Base-by-base conservation (phyloP, 805 yeast species). In the Jamesozyma rosinii region DNA sequence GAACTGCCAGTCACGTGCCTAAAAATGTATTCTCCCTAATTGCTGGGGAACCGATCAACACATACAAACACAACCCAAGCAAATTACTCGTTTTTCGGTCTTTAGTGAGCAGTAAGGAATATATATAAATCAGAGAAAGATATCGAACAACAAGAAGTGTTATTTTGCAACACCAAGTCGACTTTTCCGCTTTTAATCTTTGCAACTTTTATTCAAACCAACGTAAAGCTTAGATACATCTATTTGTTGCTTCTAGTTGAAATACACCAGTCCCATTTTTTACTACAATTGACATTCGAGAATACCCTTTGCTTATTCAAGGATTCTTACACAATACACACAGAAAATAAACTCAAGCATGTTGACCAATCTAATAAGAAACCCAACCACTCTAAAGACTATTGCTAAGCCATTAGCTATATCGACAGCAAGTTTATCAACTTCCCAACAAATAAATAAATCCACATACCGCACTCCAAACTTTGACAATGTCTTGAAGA, bases 381-480 rank as follows among this genome's bases (percentile, higher is more conserved):
- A 13, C 8, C 39, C 38, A 21, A 31, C 30, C 29, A 17, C 43
- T 17, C 17, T 42, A 18, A 43, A 32, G 27, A 17, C 43, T 15
- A 11, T 41, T 19, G n/a, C 35, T n/a, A 41, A 37, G 17, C 42
- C 47, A 36, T 21, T 38, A 26, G 35, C 44, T 22, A 32, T 38
- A 5, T 18, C 41, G 17, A 37, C 50, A 35, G 48, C 52, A 20
- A 53, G 58, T 41, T 46, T 58, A 37, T 41, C 59, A n/a, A 57
- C 63, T 15, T 41, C 57, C 8, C 51, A 51, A 21, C 44, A 51
- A 33, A 40, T 57, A 11, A 68, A 74, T 49, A 82, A 83, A 62
- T 77, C 92, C 43, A 77, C 81, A 56, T 89, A 84, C 75, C 82
- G 85, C 68, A 89, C 92, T 41, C 97, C 97, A 65, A 90, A 89